Evolutionary conservation across 495 filamentous ascomycete genomes (phyloP).

Genomic region (Aspergillus cavernicola): DNA sequence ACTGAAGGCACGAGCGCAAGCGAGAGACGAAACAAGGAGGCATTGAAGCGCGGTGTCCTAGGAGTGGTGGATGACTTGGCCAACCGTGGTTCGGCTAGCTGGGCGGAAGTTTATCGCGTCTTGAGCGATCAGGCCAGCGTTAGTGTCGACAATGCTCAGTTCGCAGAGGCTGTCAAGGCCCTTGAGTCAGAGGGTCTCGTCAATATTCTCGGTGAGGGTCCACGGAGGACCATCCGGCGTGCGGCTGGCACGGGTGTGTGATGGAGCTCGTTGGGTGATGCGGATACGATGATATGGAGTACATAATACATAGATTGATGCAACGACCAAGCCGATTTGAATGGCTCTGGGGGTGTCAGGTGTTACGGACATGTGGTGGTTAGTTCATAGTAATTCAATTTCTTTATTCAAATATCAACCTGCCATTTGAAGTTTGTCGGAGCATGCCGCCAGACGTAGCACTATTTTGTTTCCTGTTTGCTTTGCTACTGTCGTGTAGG

Average conservation of each 20-base stretch:
- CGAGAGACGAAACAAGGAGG: conserved; percentile 74
- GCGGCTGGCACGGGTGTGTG: conserved; percentile 50
- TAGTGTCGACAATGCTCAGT: conserved; percentile 70
- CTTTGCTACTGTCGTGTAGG: no score
- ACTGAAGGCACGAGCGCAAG: conserved; percentile 85
- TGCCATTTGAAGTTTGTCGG: no score
- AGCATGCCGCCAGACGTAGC: no score
- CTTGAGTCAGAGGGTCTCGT: conserved; percentile 83
- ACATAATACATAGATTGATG: conserved; percentile 17
- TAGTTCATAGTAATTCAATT: background rate
- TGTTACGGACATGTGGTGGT: conserved; percentile 3
- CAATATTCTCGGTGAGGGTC: conserved; percentile 79
- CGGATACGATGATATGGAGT: conserved; percentile 23
- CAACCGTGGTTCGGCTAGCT: conserved; percentile 59
- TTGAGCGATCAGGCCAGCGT: conserved; percentile 73
- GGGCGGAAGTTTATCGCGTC: conserved; percentile 67
- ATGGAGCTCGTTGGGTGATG: conserved; percentile 14
- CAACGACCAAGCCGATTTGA: conserved; percentile 1
- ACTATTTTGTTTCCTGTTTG: no score
- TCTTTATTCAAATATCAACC: background rate
- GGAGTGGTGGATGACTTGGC: conserved; percentile 73
- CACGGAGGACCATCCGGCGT: conserved; percentile 76
- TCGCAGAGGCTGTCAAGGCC: conserved; percentile 70
- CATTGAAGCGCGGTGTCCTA: conserved; percentile 78
- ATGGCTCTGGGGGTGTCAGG: conserved; percentile 7